Percentiles rank a stretch among this genome's conserved stretches.
phyloP scores from a whole-genome alignment of 176 grass and related monocot species.

The Thalia dealbata region DNA sequence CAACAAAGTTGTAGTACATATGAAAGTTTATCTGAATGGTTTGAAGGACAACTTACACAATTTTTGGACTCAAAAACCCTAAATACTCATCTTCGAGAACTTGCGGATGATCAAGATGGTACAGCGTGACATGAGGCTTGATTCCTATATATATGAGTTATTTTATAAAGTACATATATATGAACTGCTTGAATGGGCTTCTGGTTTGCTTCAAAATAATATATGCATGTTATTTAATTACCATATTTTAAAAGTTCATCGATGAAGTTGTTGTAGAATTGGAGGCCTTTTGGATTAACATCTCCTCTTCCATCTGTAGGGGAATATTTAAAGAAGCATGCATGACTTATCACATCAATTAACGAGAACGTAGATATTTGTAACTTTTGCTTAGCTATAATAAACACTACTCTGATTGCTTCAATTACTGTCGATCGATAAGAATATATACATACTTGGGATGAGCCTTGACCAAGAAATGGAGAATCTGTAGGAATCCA shows the following conservation, averaged over 20 bases:
- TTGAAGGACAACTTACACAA: slow-evolving; percentile 25
- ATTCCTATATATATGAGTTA: slow-evolving; percentile 41
- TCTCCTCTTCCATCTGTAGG: slow-evolving; percentile 41
- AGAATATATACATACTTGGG: slow-evolving; percentile 40
- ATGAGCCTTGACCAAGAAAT: slow-evolving; percentile 89
- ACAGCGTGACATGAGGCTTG: slow-evolving; percentile 31
- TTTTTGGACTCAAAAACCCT: slow-evolving; percentile 47
- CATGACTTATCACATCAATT: too few relatives aligned
- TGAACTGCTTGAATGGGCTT: too few relatives aligned
- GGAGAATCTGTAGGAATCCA: slow-evolving; percentile 83
- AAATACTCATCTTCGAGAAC: slow-evolving; percentile 48
- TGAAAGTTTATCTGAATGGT: too few relatives aligned
- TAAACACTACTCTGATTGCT: too few relatives aligned
- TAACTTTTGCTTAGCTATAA: too few relatives aligned
- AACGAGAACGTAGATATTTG: too few relatives aligned
- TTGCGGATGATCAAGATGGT: slow-evolving; percentile 51
- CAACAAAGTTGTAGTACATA: too few relatives aligned
- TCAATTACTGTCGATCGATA: too few relatives aligned
- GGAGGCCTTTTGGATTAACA: too few relatives aligned
- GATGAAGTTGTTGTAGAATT: slow-evolving; percentile 51
- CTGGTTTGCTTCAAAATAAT: too few relatives aligned
- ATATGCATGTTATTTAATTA: background rate
- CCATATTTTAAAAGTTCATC: slow-evolving; percentile 55
- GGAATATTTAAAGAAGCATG: too few relatives aligned
- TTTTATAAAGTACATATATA: background rate